A percentile compares a stretch with the other conserved stretches of the same genome.
These are phyloP conservation scores for Torulaspora franciscae DNA, from an alignment of 805 yeast species.

Conservation along the genomic window DNA sequence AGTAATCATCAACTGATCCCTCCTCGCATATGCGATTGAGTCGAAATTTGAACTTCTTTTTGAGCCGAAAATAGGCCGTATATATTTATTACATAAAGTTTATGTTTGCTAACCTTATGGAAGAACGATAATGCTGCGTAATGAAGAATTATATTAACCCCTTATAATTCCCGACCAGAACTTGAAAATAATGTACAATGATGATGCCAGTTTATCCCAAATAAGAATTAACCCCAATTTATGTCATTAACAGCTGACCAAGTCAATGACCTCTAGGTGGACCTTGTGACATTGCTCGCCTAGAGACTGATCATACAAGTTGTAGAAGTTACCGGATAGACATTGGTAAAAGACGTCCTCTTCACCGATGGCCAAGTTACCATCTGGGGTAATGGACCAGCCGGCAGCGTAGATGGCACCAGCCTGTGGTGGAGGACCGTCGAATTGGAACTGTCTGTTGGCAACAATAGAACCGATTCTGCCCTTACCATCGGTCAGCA, in stretches of 20 bases:
- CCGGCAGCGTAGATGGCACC: constrained; percentile 70
- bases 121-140: constrained; percentile 11
- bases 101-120: constrained; percentile 1
- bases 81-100: constrained; percentile 2
- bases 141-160: constrained; percentile 1
- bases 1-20: constrained; percentile 6
- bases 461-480: constrained; percentile 79
- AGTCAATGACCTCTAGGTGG: constrained; percentile 53
- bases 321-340: constrained; percentile 71
- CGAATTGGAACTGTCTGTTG: constrained; percentile 81
- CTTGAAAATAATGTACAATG: constrained; percentile 13
- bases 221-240: constrained; percentile 43
- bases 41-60: not conserved
- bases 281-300: constrained; percentile 63
- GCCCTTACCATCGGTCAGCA: constrained; percentile 54
- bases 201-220: constrained; percentile 12
- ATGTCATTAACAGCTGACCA: constrained; percentile 58
- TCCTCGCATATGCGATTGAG: not conserved
- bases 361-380: constrained; percentile 60
- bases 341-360: constrained; percentile 66
- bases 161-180: not conserved
- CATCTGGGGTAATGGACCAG: constrained; percentile 53
- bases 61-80: not conserved
- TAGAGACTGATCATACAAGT: constrained; percentile 61
- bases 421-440: constrained; percentile 83